Conservation (phyloP, 1,284 basidiomycete genomes). For the Chalciporus sp. region DNA sequence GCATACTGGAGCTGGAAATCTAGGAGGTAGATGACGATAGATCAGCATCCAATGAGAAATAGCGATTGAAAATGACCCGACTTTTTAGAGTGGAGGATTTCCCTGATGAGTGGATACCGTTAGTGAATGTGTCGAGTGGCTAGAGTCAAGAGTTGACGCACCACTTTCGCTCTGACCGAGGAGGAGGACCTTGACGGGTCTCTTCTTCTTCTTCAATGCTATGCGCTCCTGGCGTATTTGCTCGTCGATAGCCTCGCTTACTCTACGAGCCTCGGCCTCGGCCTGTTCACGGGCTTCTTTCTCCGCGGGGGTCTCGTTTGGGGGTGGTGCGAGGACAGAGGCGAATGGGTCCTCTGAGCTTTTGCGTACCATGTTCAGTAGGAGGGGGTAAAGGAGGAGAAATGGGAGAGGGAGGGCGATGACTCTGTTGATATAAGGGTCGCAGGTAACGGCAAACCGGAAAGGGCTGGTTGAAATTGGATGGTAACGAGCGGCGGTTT, state of each 20-base stretch:
- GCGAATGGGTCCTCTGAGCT: slow-evolving; percentile 58
- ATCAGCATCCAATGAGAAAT: background rate
- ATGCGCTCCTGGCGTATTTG: slow-evolving; percentile 57
- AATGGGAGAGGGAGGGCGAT: background rate
- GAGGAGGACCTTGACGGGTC: slow-evolving; percentile 60
- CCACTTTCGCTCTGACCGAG: slow-evolving; percentile 77
- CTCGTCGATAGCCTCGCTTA: slow-evolving; percentile 70
- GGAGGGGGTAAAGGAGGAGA: background rate
- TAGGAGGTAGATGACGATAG: slow-evolving; percentile 21
- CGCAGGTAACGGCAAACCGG: background rate
- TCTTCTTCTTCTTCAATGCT: slow-evolving; percentile 55
- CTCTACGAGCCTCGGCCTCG: slow-evolving; percentile 60
- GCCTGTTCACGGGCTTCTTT: slow-evolving; percentile 52
- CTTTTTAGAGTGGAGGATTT: slow-evolving; percentile 58
- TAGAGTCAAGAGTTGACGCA: slow-evolving; percentile 30
- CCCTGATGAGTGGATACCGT: slow-evolving; percentile 32
- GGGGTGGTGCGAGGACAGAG: slow-evolving; percentile 56
- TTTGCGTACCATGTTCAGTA: slow-evolving; percentile 13
- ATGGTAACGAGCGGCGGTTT: too few relatives aligned
- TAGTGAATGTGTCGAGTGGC: slow-evolving; percentile 40
- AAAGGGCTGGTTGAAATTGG: background rate
- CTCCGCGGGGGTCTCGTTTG: slow-evolving; percentile 56
- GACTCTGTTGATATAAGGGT: background rate
- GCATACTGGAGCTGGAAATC: slow-evolving; percentile 77
- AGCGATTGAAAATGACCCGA: slow-evolving; percentile 25